Base-by-base conservation (phyloP, 257 asterid species). In the Pogostemon cablin region DNA sequence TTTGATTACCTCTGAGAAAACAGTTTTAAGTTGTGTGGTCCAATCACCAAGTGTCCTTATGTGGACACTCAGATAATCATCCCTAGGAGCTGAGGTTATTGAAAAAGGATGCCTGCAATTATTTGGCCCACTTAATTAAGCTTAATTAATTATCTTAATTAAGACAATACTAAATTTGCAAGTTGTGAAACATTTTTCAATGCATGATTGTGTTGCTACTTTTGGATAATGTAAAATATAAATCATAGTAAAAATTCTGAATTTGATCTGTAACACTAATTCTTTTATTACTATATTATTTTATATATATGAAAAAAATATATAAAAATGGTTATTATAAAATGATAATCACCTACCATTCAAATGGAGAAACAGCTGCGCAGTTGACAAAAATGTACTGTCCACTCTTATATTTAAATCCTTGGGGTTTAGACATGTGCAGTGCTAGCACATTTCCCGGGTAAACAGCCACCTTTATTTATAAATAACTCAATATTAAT, bases 391-490 rank as follows among this genome's bases (percentile, higher is more conserved):
- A 89, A 83, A 89, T 84, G 60, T 91, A 91, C 17, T 91, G 96
- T 9, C 97, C 97, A 80, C 96, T 91, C 69, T 81, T 87, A 69
- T 91, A 88, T 75, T 84, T 86, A 84, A 89, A 87, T 17, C 96
- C 95, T 20, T 91, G 96, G 52, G 97, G 97, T 81, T 87, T 91
- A 35, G 97, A 89, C 97, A 86, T 89, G 80, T 89, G 95, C 79
- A 91, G 83, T 41, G 96, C 71, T 72, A 91, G 76, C 72, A 91
- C 97, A 77, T 91, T 87, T 73, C 96, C 97, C 9, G 91, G 96
- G 77, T 86, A 91, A 1, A 86, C 85, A 2, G 97, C 97, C 86
- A 86, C 97, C 92, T 90, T 76, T 77, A 78, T 48, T 12, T 32
- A 63, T 43, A 55, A 62, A 43, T 68, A 69, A 4, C 12, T 3